Base-by-base conservation (phyloP, 306 rosid genomes). In the Parietaria judaica region DNA sequence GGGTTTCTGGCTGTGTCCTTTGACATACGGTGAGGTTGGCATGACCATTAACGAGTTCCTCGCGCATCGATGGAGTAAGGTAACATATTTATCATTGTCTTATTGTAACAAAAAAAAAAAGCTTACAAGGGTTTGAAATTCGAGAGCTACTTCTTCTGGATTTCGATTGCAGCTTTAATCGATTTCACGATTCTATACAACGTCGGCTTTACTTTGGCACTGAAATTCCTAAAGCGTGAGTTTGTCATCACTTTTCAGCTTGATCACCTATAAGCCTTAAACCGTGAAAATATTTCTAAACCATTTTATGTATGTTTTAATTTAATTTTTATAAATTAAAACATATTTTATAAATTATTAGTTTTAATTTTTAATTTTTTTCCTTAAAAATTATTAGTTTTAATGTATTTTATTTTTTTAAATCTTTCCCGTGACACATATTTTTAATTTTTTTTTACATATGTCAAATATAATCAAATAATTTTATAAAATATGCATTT, bases 91-190 rank as follows among this genome's bases (percentile, higher is more conserved):
- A 39, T 12, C 9, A 11, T 39, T 3, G 44, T 11, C 6, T 50
- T 6, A 14, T 50, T 16, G n/a, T 12, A 1, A 4, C 58, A n/a
- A n/a, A n/a, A n/a, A 65, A 39, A 7, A 39, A 39, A 46, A 45
- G 50, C 12, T 59, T 39, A 13, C 44, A 37, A 5, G 43, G 36
- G 14, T 50, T 37, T 11, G 3, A 51, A 77, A 60, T 81, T 63
- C 15, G 61, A 61, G 34, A 61, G 57, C 37, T 49, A 71, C 31
- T 43, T 59, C 17, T 81, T 72, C 36, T 77, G 86, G 86, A 77
- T 81, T 55, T 81, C 86, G 62, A 11, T 81, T n/a, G 80, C 64
- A n/a, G 78, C 78, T 3, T 66, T 81, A 55, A 17, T 81, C 23
- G 86, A 78, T 36, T 74, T 77, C 52, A 60, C 76, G 9, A 7